phyloP scores from a whole-genome alignment of 768 basidiomycete species.

The Amanita rimosa region DNA sequence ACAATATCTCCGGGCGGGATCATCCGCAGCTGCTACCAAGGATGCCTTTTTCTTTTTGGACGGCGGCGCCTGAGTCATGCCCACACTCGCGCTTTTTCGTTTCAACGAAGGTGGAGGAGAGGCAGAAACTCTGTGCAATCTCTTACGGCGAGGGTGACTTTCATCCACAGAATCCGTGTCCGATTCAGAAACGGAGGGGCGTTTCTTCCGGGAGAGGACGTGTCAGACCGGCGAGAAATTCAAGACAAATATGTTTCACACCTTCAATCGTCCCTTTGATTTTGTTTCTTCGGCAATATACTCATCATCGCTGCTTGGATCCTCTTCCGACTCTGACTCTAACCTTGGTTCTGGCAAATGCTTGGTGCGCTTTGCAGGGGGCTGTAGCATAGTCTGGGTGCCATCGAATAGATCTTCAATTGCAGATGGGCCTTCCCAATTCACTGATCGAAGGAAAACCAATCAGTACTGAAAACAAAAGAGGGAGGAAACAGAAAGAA shows the following conservation, averaged over 20 bases:
- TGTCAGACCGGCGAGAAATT: constrained; percentile 13
- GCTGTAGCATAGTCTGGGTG: constrained; percentile 10
- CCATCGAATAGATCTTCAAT: constrained; percentile 32
- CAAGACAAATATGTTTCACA: constrained; percentile 15
- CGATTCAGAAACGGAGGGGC: constrained; percentile 26
- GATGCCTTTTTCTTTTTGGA: constrained; percentile 36
- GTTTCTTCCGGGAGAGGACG: background rate
- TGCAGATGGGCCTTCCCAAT: constrained; percentile 58
- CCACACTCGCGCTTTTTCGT: constrained; percentile 33
- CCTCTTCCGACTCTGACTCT: constrained; percentile 31
- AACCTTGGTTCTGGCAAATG: constrained; percentile 4
- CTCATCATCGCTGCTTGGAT: constrained; percentile 57
- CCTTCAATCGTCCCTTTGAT: constrained; percentile 17
- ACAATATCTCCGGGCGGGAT: constrained; percentile 73
- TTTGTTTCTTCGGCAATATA: constrained; percentile 39
- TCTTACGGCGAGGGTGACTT: constrained; percentile 16
- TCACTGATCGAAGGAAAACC: constrained; percentile 8
- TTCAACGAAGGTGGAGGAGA: constrained; percentile 31
- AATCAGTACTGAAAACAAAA: constrained; percentile 9
- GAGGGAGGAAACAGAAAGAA: constrained; percentile 5
- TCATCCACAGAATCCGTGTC: constrained; percentile 25
- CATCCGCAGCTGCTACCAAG: constrained; percentile 31
- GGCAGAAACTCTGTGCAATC: constrained; percentile 16
- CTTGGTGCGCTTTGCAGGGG: background rate
- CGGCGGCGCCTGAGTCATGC: constrained; percentile 20